Evolutionary conservation across 768 basidiomycete species (phyloP), one percentile per base, ranked within the genome.

Genomic region (Naganishia onofrii): DNA sequence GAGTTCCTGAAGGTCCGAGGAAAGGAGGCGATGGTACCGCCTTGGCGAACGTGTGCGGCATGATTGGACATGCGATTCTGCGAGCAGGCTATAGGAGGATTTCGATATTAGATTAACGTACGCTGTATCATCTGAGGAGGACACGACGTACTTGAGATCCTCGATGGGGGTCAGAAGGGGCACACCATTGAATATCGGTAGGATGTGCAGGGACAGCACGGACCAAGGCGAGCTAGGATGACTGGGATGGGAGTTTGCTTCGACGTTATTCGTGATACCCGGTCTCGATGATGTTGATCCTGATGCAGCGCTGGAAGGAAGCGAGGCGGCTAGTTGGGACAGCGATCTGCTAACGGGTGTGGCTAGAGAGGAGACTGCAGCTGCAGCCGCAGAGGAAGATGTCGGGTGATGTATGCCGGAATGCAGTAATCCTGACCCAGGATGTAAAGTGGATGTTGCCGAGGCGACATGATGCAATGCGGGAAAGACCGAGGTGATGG

Each of bases 131-230:
- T 42, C 15, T 7, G 15, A 8, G 2, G 31, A 19, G n/a, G 51
- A 44, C 19, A 42, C 12, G 32, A 75, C 79, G 67, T 63, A 80
- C 79, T 97, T 97, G 42, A 97, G 84, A 75, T 93, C 92, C 83
- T 96, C 93, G 75, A 97, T 92, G 28, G 92, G 89, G 64, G 89
- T 86, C 70, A 88, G 85, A 23, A 97, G 84, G 2, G 90, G 89
- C 76, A 93, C 91, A 42, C 92, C 90, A 64, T 94, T 94, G 83
- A 97, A 97, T 4, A 95, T 81, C 0, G 93, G 93, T 3, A 97
- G 83, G 38, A 96, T 89, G 78, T 92, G 88, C 36, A 94, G 88
- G 79, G 93, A 91, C 26, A 97, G 82, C 28, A 87, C 83, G 58
- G 87, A 86, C 92, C 92, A 95, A 13, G 93, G 90, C n/a, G 73